Conservation (phyloP, 495 filamentous ascomycete species). For the Neurospora tetraspora region DNA sequence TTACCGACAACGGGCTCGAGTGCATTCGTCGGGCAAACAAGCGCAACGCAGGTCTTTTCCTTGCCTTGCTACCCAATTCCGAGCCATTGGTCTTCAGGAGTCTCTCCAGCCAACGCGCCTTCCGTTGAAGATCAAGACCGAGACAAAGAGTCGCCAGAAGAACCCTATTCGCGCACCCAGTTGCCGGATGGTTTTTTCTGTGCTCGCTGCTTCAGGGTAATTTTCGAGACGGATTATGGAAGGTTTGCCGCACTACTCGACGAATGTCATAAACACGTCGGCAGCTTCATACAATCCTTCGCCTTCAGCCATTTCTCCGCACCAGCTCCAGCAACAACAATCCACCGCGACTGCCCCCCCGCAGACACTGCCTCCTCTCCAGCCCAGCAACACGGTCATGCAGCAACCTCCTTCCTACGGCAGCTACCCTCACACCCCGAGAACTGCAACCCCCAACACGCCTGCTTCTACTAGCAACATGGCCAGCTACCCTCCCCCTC, state of each 20-base stretch:
- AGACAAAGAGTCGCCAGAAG: constrained; percentile 6
- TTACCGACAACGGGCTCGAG: neutral
- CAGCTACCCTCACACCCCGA: constrained; percentile 54
- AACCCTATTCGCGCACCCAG: constrained; percentile 15
- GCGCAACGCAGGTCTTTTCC: constrained; percentile 2
- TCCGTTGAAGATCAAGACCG: neutral
- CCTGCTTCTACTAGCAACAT: constrained; percentile 52
- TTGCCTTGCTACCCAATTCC: constrained; percentile 11
- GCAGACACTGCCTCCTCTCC: constrained; percentile 63
- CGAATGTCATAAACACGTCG: constrained; percentile 29
- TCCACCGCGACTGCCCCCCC: constrained; percentile 37
- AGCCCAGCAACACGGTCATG: constrained; percentile 54
- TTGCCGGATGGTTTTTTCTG: constrained; percentile 24
- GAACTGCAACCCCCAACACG: constrained; percentile 50
- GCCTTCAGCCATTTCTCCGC: constrained; percentile 19
- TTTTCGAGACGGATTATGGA: constrained; percentile 31
- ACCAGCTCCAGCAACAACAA: constrained; percentile 11
- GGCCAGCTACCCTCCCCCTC: constrained; percentile 50
- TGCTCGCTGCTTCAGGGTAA: constrained; percentile 13
- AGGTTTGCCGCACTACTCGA: constrained; percentile 24
- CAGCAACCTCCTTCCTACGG: constrained; percentile 40
- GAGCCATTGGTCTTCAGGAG: constrained; percentile 4
- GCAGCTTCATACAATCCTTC: constrained; percentile 23
- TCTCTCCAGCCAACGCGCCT: constrained; percentile 4
- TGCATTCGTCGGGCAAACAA: constrained; percentile 10